Evolutionary conservation across 345 rosid species (phyloP).

Genomic region (Balakata baccata): DNA sequence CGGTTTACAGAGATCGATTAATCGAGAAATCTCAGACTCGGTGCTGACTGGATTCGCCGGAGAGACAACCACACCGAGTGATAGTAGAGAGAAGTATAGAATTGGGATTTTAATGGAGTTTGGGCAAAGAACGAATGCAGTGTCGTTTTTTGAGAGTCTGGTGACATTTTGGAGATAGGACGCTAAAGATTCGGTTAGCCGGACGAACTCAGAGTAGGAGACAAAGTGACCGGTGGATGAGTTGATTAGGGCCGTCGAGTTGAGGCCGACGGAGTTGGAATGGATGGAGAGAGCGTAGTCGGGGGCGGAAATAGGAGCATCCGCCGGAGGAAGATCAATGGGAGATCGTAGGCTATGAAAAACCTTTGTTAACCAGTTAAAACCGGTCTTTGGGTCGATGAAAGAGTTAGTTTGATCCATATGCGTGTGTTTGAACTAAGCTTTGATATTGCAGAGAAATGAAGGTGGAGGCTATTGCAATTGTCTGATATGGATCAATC

Average conservation of each 20-base stretch:
- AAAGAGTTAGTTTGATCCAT: neutral
- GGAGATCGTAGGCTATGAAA: constrained; percentile 37
- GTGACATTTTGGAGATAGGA: neutral
- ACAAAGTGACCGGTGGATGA: constrained; percentile 2
- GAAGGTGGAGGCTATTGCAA: too few species aligned
- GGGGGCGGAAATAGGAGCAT: constrained; percentile 23
- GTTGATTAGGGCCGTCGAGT: neutral
- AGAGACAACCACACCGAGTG: constrained; percentile 9
- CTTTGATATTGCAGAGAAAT: too few species aligned
- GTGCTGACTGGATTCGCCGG: constrained; percentile 16
- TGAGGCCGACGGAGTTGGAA: constrained; percentile 1
- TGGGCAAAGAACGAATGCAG: constrained; percentile 14
- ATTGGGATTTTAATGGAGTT: constrained; percentile 8
- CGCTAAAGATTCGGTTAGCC: neutral
- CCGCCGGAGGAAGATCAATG: constrained; percentile 17
- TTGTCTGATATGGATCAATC: too few species aligned
- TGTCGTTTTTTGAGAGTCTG: constrained; percentile 1
- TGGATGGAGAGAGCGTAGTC: constrained; percentile 27
- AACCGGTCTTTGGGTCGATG: constrained; percentile 29
- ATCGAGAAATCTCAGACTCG: constrained; percentile 4
- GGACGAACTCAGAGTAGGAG: neutral
- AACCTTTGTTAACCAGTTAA: constrained; percentile 23
- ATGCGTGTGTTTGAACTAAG: neutral
- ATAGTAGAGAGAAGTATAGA: constrained; percentile 16
- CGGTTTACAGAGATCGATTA: constrained; percentile 7